Evolutionary conservation across 2,329 filamentous ascomycete genomes (phyloP), one percentile per base, ranked within the genome.

Genomic region (Parafenestella ontariensis): DNA sequence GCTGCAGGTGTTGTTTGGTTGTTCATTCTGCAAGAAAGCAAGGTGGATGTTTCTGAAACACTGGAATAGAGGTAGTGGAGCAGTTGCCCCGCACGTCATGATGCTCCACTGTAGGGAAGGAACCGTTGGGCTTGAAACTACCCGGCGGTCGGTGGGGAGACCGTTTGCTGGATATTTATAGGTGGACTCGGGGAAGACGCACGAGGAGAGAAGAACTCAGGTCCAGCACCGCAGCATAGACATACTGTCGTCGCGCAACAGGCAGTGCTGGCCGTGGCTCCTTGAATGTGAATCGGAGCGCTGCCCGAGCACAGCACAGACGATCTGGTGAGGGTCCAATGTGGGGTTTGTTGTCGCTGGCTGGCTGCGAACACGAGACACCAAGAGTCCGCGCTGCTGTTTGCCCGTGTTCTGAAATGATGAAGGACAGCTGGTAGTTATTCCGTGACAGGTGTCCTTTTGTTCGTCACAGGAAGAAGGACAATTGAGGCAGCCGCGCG

Each of bases 31-130:
- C n/a, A n/a, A n/a, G n/a, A n/a, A n/a, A n/a, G n/a, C n/a, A n/a
- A n/a, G n/a, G n/a, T n/a, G n/a, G n/a, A n/a, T n/a, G n/a, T n/a
- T n/a, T n/a, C n/a, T n/a, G n/a, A n/a, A n/a, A n/a, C n/a, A n/a
- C n/a, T n/a, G n/a, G n/a, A 26, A 26, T 26, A 9, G 24, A 26
- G 24, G 5, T 26, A 9, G 5, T 48, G 52, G 54, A 51, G 54
- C 47, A 33, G 33, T 39, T 58, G 55, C 46, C 52, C 46, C 51
- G 51, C 41, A 51, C 47, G 47, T 55, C 55, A 55, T 46, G 47
- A 46, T 43, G 54, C 24, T 26, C 24, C 37, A 42, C 43, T 49
- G 24, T 43, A 50, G 36, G 37, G 36, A 33, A 13, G n/a, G 49
- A 26, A 26, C n/a, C 23, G 31, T 46, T 46, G 51, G 51, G 46